Conservation (phyloP, 257 asterid species). For the Plantago elongata region DNA sequence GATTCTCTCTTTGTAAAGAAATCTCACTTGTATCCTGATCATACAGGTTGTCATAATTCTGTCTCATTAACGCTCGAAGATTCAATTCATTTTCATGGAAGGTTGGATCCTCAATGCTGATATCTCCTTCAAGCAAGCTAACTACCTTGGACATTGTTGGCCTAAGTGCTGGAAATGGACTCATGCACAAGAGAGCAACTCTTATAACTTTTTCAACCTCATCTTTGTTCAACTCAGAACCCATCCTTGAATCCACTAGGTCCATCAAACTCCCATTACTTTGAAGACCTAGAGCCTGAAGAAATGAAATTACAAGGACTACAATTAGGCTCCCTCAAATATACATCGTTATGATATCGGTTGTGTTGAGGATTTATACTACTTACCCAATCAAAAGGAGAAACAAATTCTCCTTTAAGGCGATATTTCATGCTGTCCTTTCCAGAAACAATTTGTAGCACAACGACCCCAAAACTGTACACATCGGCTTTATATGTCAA, state of each 20-base stretch:
- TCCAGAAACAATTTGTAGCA: constrained; percentile 55
- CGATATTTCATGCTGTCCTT: constrained; percentile 50
- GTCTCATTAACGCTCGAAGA: constrained; percentile 35
- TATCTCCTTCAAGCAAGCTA: constrained; percentile 48
- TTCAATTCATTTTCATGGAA: constrained; percentile 34
- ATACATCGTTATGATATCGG: background rate
- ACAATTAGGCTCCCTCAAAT: too few species aligned
- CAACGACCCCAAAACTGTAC: constrained; percentile 64
- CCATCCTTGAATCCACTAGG: constrained; percentile 50
- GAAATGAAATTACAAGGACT: too few species aligned
- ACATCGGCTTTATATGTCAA: constrained; percentile 66
- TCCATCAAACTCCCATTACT: constrained; percentile 39
- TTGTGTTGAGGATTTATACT: background rate
- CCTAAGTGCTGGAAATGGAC: constrained; percentile 61
- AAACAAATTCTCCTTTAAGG: constrained; percentile 43
- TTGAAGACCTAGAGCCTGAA: constrained; percentile 56
- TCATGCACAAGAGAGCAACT: constrained; percentile 49
- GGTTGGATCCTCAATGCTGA: constrained; percentile 37
- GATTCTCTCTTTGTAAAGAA: background rate
- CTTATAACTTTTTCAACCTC: constrained; percentile 46
- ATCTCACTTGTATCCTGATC: background rate
- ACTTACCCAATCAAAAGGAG: constrained; percentile 73
- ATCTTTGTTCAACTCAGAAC: constrained; percentile 27
- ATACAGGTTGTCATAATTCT: constrained; percentile 31
- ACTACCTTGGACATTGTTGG: constrained; percentile 61